Evolutionary conservation across 1,284 basidiomycete genomes (phyloP).

Genomic region (Ustilago bromivora): DNA sequence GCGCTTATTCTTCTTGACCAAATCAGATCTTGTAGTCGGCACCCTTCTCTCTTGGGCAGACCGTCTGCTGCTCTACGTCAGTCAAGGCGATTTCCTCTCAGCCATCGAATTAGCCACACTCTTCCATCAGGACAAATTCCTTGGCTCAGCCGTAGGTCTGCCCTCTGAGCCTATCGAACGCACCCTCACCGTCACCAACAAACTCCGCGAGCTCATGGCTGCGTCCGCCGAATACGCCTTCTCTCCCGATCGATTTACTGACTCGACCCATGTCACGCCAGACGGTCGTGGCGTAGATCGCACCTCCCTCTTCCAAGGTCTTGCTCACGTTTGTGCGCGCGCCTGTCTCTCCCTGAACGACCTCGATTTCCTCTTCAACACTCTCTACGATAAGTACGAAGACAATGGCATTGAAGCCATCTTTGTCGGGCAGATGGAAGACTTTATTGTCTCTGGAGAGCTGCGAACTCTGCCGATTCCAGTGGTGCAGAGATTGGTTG

Average conservation of each 20-base stretch:
- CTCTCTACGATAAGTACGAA: conserved; percentile 89
- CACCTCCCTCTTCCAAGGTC: conserved; percentile 86
- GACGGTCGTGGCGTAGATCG: conserved; percentile 92
- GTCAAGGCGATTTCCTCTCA: conserved; percentile 86
- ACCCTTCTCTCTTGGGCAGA: conserved; percentile 96
- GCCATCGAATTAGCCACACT: conserved; percentile 87
- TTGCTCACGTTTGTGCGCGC: conserved; percentile 83
- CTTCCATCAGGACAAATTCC: conserved; percentile 84
- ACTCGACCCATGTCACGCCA: conserved; percentile 83
- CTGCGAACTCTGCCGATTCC: conserved; percentile 82
- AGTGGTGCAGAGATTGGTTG: conserved; percentile 86
- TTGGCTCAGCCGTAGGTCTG: conserved; percentile 89
- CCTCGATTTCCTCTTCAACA: conserved; percentile 85
- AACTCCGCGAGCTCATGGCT: conserved; percentile 83
- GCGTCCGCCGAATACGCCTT: conserved; percentile 91
- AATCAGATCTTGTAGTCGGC: conserved; percentile 79
- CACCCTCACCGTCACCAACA: conserved; percentile 78
- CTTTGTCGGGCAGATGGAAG: conserved; percentile 85
- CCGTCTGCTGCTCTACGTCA: conserved; percentile 84
- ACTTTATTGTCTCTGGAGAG: conserved; percentile 81
- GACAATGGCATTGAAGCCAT: conserved; percentile 87
- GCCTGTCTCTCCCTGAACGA: conserved; percentile 85
- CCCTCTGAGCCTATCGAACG: conserved; percentile 77
- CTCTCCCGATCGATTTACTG: conserved; percentile 91
- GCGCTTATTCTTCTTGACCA: conserved; percentile 83